These are phyloP conservation scores for Selenicereus undatus DNA, from an alignment of 148 eudicot genomes.

Conservation along the genomic window DNA sequence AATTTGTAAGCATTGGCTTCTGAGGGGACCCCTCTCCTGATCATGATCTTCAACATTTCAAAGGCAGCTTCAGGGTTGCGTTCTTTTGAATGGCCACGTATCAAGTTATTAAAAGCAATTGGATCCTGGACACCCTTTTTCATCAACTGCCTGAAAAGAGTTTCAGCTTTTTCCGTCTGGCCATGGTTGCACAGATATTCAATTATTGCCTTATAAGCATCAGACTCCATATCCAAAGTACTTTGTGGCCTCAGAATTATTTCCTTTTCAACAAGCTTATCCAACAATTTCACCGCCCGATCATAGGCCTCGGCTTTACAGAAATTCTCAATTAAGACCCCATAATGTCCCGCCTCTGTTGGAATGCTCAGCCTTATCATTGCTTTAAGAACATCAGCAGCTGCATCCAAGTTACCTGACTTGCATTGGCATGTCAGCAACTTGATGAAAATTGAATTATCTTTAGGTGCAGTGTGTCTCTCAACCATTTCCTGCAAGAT, in stretches of 20 bases:
- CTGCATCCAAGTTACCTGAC: slow-evolving; percentile 74
- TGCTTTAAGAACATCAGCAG: slow-evolving; percentile 70
- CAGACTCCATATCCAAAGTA: slow-evolving; percentile 60
- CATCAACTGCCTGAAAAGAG: slow-evolving; percentile 75
- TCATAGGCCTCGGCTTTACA: slow-evolving; percentile 69
- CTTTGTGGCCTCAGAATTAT: slow-evolving; percentile 59
- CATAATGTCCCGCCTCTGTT: slow-evolving; percentile 88
- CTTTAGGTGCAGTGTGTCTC: slow-evolving; percentile 51
- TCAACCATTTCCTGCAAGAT: slow-evolving; percentile 77
- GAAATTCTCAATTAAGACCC: slow-evolving; percentile 65
- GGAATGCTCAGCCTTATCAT: slow-evolving; percentile 72
- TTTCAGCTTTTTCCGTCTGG: slow-evolving; percentile 68
- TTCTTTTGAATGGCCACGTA: slow-evolving; percentile 76
- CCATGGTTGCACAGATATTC: slow-evolving; percentile 72
- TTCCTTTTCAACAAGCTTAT: slow-evolving; percentile 79
- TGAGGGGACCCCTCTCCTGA: slow-evolving; percentile 57
- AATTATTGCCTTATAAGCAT: slow-evolving; percentile 72
- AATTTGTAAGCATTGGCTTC: slow-evolving; percentile 47
- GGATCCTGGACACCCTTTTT: slow-evolving; percentile 83
- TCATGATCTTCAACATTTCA: slow-evolving; percentile 79
- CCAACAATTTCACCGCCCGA: slow-evolving; percentile 62
- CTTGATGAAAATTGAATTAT: slow-evolving; percentile 57
- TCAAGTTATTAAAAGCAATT: slow-evolving; percentile 58
- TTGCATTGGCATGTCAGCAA: slow-evolving; percentile 67
- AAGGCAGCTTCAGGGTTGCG: slow-evolving; percentile 61